phyloP scores from a whole-genome alignment of 345 rosid species.

The Physaria fendleri region DNA sequence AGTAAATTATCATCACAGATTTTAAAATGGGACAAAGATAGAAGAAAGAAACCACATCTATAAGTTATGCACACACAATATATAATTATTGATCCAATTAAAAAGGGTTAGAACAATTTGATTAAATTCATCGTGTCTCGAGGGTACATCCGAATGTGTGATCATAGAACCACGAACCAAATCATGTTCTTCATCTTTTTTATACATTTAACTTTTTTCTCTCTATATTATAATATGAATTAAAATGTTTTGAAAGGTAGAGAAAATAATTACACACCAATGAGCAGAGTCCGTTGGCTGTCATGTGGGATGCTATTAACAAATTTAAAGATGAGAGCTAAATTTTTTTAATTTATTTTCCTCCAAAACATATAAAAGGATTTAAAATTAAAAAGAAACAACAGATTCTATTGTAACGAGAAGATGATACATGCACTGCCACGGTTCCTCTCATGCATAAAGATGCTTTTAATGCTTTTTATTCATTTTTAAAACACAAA shows the following conservation, averaged over 20 bases:
- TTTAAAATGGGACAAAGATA: not conserved
- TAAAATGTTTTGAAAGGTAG: slow-evolving; percentile 3
- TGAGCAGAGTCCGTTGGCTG: slow-evolving; percentile 29
- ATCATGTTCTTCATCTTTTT: slow-evolving; percentile 25
- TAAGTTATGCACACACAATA: no score
- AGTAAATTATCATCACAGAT: slow-evolving; percentile 3
- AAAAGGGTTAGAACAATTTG: slow-evolving; percentile 2
- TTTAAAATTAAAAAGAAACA: slow-evolving; percentile 18
- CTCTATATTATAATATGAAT: not conserved
- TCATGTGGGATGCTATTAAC: slow-evolving; percentile 26
- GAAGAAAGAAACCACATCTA: slow-evolving; percentile 16
- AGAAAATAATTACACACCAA: slow-evolving; percentile 22
- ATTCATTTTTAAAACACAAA: slow-evolving; percentile 9
- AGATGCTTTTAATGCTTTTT: no score
- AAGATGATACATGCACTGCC: slow-evolving; percentile 32
- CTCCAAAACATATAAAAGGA: not conserved
- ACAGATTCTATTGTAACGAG: slow-evolving; percentile 31
- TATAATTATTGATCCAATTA: slow-evolving; percentile 12
- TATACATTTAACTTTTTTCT: not conserved
- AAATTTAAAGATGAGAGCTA: slow-evolving; percentile 12
- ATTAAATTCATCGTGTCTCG: slow-evolving; percentile 23
- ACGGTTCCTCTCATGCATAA: slow-evolving; percentile 33
- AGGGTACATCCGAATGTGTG: slow-evolving; percentile 28
- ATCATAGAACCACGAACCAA: slow-evolving; percentile 34
- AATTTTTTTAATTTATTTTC: not conserved